Evolutionary conservation across 768 basidiomycete genomes (phyloP).

Genomic region (Collybia sordida): DNA sequence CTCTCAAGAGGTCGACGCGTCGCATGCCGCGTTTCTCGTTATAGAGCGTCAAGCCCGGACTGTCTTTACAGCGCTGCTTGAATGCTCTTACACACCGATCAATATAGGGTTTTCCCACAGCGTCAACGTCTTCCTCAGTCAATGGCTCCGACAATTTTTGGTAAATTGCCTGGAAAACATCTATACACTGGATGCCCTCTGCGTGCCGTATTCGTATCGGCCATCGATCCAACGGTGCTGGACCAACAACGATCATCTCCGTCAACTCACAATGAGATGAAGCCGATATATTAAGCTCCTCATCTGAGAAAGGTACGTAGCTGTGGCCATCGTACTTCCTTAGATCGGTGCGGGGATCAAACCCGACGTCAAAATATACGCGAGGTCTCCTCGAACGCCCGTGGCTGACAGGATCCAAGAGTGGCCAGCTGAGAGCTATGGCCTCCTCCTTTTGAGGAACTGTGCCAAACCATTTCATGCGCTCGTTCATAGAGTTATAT

Average conservation of each 20-base stretch:
- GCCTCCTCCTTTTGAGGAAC: conserved; percentile 9
- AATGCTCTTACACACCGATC: conserved; percentile 42
- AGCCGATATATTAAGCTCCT: conserved; percentile 41
- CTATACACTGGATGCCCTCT: conserved; percentile 49
- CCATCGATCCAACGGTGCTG: conserved; percentile 34
- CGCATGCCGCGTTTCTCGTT: conserved; percentile 49
- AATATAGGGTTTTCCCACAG: conserved; percentile 26
- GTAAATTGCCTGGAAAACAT: conserved; percentile 60
- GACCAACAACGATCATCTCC: conserved; percentile 50
- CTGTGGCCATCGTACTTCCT: background rate
- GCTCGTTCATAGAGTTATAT: background rate
- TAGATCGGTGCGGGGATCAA: conserved; percentile 1
- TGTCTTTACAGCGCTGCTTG: conserved; percentile 43
- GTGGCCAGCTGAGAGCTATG: conserved; percentile 14
- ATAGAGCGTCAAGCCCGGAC: conserved; percentile 36
- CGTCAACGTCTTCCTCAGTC: conserved; percentile 38
- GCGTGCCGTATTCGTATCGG: conserved; percentile 39
- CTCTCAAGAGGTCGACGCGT: conserved; percentile 55
- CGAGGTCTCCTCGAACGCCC: conserved; percentile 3
- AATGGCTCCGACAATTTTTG: conserved; percentile 45
- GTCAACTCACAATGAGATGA: conserved; percentile 40
- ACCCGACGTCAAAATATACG: conserved; percentile 12
- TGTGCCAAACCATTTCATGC: conserved; percentile 1
- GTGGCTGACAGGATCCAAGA: conserved; percentile 6
- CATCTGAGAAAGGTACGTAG: conserved; percentile 25